These are phyloP conservation scores for Pyricularia sp. DNA, from an alignment of 2,329 filamentous ascomycete genomes.

Conservation along the genomic window DNA sequence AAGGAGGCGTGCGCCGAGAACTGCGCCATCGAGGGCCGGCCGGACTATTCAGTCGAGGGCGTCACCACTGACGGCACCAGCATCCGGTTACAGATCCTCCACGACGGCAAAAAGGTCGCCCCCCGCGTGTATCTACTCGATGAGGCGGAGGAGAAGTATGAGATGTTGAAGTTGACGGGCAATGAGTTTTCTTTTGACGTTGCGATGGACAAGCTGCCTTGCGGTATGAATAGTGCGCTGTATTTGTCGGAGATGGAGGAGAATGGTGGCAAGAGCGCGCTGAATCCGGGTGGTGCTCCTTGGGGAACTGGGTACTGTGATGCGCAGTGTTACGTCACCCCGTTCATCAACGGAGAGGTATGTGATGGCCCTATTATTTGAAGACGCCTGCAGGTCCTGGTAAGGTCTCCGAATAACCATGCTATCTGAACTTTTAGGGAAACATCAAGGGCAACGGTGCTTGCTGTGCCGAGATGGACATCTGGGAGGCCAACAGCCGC, in stretches of 20 bases:
- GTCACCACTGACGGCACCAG: constrained; percentile 5
- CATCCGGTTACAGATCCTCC: constrained; percentile 8
- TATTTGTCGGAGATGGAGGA: constrained; percentile 48
- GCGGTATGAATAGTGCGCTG: constrained; percentile 54
- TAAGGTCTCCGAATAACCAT: background rate
- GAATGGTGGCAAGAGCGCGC: constrained; percentile 47
- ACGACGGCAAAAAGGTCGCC: constrained; percentile 7
- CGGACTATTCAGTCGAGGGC: constrained; percentile 7
- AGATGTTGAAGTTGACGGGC: constrained; percentile 46
- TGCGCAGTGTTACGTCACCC: constrained; percentile 42
- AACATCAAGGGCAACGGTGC: constrained; percentile 33
- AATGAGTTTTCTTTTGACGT: constrained; percentile 55
- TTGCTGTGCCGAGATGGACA: constrained; percentile 47
- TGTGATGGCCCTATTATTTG: background rate
- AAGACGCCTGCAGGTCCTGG: background rate
- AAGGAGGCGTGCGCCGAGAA: constrained; percentile 9
- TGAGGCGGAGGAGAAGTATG: constrained; percentile 39
- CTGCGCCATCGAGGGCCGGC: constrained; percentile 9
- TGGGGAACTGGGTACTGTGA: constrained; percentile 58
- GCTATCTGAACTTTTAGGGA: constrained; percentile 7
- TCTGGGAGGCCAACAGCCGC: constrained; percentile 42
- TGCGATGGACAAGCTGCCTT: constrained; percentile 50
- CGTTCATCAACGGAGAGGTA: constrained; percentile 37
- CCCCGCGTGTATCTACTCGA: constrained; percentile 49
- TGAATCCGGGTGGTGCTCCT: constrained; percentile 46